These are phyloP conservation scores for Lactarius deliciosus DNA, from an alignment of 768 basidiomycete genomes.

Conservation along the genomic window DNA sequence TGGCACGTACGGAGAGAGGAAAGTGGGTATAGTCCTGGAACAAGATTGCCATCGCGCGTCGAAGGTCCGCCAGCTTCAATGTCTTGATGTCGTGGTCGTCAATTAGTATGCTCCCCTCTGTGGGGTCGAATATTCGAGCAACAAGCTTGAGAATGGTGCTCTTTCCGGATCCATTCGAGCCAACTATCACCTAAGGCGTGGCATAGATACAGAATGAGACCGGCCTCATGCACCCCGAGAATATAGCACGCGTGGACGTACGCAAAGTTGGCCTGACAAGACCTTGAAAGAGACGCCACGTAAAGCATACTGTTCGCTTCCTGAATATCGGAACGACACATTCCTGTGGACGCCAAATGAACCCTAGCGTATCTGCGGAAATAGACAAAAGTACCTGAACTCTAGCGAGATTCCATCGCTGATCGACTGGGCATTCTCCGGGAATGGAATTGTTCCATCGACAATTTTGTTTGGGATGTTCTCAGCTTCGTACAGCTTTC, in stretches of 20 bases:
- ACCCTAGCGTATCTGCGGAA: conserved; percentile 31
- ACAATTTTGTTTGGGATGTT: conserved; percentile 58
- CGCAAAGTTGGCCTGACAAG: conserved; percentile 68
- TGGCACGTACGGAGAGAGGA: conserved; percentile 61
- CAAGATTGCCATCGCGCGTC: conserved; percentile 65
- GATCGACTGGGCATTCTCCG: conserved; percentile 22
- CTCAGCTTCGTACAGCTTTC: conserved; percentile 61
- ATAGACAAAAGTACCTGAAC: conserved; percentile 49
- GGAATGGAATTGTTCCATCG: conserved; percentile 51
- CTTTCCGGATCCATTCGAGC: conserved; percentile 76
- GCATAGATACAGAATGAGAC: not conserved
- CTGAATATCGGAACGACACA: conserved; percentile 72
- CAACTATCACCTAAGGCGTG: conserved; percentile 62
- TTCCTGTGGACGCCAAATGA: conserved; percentile 42
- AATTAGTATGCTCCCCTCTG: conserved; percentile 67
- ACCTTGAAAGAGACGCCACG: conserved; percentile 69
- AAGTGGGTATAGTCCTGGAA: conserved; percentile 84
- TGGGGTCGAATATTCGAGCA: conserved; percentile 65
- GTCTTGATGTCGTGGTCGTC: conserved; percentile 62
- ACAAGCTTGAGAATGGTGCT: conserved; percentile 78
- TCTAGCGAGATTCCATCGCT: conserved; percentile 49
- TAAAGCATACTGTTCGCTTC: conserved; percentile 50
- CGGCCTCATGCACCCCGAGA: not conserved
- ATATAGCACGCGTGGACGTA: conserved; percentile 38
- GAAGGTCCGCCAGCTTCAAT: conserved; percentile 58